Evolutionary conservation across 176 grass and related monocot species (phyloP).

Genomic region (Elymus sibiricus): DNA sequence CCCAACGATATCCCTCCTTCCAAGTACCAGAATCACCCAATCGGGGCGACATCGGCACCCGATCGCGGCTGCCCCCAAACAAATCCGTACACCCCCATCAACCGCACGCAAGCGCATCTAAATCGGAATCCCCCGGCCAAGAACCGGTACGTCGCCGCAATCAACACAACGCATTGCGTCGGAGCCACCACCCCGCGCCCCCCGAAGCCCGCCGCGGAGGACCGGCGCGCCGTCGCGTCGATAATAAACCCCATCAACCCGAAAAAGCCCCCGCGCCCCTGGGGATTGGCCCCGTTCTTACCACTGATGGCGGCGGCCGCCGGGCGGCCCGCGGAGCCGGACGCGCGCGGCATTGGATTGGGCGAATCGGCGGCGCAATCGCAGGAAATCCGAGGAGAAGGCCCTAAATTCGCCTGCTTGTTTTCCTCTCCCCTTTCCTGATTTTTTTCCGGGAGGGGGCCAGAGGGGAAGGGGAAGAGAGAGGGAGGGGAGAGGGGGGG

Average conservation of each 20-base stretch:
- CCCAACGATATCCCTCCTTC: not conserved
- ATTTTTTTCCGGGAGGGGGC: not conserved
- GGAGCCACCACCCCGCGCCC: not conserved
- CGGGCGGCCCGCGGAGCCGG: not conserved
- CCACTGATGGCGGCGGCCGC: conserved; percentile 26
- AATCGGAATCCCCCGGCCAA: not conserved
- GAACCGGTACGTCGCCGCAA: not conserved
- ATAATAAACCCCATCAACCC: not conserved
- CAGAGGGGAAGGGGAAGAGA: not conserved
- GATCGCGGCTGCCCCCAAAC: not conserved
- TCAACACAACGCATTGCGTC: conserved; percentile 17
- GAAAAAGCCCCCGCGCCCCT: not conserved
- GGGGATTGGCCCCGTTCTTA: conserved; percentile 13
- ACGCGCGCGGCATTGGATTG: conserved; percentile 37
- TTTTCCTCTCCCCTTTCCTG: not conserved
- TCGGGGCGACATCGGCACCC: not conserved
- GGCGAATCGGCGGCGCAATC: conserved; percentile 26
- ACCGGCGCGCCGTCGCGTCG: not conserved
- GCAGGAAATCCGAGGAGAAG: conserved; percentile 4
- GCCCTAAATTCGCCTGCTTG: conserved; percentile 19
- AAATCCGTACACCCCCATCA: conserved; percentile 15
- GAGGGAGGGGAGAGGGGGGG: not conserved
- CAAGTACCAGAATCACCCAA: not conserved
- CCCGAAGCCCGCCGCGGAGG: not conserved
- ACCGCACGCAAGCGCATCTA: not conserved